phyloP scores from a whole-genome alignment of 352 stramenopile genomes.

The Globisporangium cederbergense region DNA sequence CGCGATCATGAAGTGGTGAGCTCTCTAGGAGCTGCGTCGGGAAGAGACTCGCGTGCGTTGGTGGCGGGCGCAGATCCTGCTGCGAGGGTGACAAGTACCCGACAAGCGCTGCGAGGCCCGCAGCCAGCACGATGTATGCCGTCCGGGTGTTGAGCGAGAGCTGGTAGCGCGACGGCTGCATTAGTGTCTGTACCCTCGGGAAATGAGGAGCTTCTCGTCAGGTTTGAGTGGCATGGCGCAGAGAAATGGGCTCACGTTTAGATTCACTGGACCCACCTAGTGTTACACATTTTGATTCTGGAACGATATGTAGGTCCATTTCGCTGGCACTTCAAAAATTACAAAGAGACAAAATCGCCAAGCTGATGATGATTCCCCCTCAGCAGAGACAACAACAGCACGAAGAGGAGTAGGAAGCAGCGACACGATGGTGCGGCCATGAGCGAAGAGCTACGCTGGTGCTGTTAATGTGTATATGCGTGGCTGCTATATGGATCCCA shows the following conservation, averaged over 20 bases:
- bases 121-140: not conserved
- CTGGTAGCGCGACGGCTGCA: constrained; percentile 8
- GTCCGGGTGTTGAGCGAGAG: constrained; percentile 9
- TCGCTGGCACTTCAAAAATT: not conserved
- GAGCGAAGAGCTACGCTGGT: not conserved
- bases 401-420: not conserved
- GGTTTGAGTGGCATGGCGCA: not conserved
- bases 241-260: not conserved
- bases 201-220: not conserved
- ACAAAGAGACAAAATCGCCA: not conserved
- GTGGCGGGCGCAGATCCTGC: constrained; percentile 18
- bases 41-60: constrained; percentile 28
- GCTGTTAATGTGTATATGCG: not conserved
- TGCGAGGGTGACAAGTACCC: constrained; percentile 28
- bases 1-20: constrained; percentile 19
- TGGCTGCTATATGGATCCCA: not conserved
- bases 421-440: constrained; percentile 4
- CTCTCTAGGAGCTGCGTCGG: constrained; percentile 14
- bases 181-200: not conserved
- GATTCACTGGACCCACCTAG: not conserved
- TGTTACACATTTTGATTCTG: not conserved
- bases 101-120: constrained; percentile 18
- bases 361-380: not conserved
- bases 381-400: not conserved
- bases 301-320: not conserved